Evolutionary conservation across 495 filamentous ascomycete species (phyloP).

Genomic region (Xylona heveae): DNA sequence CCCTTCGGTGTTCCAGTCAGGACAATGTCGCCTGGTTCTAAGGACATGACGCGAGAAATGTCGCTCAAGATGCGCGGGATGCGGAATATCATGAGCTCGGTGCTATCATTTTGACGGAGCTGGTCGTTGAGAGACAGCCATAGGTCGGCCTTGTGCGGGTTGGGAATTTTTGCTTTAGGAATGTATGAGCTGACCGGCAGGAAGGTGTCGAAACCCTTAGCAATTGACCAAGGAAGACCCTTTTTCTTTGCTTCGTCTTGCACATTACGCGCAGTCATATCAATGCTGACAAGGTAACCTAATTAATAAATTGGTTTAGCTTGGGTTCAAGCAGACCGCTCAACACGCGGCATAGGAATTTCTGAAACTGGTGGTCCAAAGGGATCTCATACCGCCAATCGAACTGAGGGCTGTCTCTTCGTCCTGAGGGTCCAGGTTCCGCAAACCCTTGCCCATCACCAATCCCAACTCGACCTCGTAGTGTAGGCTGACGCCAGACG

Average conservation of each 20-base stretch:
- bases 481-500: slow-evolving; percentile 63
- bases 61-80: slow-evolving; percentile 76
- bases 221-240: slow-evolving; percentile 87
- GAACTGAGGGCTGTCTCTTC: slow-evolving; percentile 33
- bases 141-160: slow-evolving; percentile 75
- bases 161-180: slow-evolving; percentile 49
- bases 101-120: slow-evolving; percentile 60
- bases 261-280: slow-evolving; percentile 84
- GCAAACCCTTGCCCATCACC: slow-evolving; percentile 58
- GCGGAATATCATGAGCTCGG: slow-evolving; percentile 74
- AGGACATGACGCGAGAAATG: slow-evolving; percentile 82
- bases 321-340: neutral
- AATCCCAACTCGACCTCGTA: slow-evolving; percentile 91
- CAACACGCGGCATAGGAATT: neutral
- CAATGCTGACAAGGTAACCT: slow-evolving; percentile 73
- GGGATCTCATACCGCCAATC: slow-evolving; percentile 20
- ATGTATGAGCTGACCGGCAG: slow-evolving; percentile 47
- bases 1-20: slow-evolving; percentile 94
- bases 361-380: neutral
- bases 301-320: neutral
- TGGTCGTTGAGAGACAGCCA: slow-evolving; percentile 61
- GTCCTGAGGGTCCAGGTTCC: slow-evolving; percentile 45
- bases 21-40: slow-evolving; percentile 80
- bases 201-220: slow-evolving; percentile 97
- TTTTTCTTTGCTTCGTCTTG: slow-evolving; percentile 94